phyloP scores from a whole-genome alignment of 2,329 filamentous ascomycete genomes.

The Stachybotrys chartarum region DNA sequence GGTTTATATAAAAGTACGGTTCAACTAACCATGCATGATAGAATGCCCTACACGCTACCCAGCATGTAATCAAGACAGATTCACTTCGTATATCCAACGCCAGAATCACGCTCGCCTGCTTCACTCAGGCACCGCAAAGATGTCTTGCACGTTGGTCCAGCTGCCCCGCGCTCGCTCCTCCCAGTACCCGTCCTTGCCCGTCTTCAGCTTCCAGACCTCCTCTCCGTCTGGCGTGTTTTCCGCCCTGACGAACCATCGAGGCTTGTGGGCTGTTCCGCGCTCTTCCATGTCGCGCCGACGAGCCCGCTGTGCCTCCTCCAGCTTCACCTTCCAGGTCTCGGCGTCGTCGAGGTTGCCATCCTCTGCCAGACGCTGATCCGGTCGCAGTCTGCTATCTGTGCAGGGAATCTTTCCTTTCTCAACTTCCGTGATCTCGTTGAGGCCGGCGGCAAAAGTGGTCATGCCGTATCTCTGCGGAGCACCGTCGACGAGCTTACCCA shows the following conservation, averaged over 20 bases:
- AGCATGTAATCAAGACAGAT: neutral
- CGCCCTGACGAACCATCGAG: constrained; percentile 78
- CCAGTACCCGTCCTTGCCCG: constrained; percentile 88
- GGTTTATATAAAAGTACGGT: no score
- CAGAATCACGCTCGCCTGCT: neutral
- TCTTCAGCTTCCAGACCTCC: constrained; percentile 69
- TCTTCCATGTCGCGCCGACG: constrained; percentile 71
- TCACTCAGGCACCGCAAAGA: constrained; percentile 33
- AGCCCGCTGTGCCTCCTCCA: constrained; percentile 80
- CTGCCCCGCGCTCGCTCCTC: constrained; percentile 65
- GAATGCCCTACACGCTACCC: no score
- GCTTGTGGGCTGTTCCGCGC: constrained; percentile 62
- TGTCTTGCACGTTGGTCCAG: constrained; percentile 53
- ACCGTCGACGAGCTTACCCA: constrained; percentile 70
- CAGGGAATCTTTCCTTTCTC: constrained; percentile 69
- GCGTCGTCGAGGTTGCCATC: constrained; percentile 75
- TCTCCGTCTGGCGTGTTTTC: constrained; percentile 51
- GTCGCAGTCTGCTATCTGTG: constrained; percentile 77
- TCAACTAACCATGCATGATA: no score
- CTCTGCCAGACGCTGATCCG: constrained; percentile 83
- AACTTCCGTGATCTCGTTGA: constrained; percentile 82
- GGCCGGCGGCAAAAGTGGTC: constrained; percentile 73
- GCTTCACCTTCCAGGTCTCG: constrained; percentile 70
- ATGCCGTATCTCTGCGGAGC: constrained; percentile 78
- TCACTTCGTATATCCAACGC: constrained; percentile 1